These are phyloP conservation scores for Podaxis sp. DNA, from an alignment of 768 basidiomycete species.

Conservation along the genomic window DNA sequence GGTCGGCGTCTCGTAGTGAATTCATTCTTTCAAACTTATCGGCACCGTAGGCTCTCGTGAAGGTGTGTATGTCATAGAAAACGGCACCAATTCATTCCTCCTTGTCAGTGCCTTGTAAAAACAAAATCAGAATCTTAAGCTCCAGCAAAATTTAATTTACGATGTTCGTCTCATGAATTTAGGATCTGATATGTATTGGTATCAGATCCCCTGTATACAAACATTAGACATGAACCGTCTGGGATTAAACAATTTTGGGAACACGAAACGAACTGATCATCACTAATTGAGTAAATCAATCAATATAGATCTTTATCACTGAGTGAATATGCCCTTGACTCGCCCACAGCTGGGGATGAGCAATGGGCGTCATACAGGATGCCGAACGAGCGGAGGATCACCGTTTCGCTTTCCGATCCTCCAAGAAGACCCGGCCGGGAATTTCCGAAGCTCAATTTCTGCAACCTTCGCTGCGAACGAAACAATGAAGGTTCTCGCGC, in stretches of 20 bases:
- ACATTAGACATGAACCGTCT: background rate
- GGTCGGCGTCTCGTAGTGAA: background rate
- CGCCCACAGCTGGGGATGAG: no score
- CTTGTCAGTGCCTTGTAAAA: no score
- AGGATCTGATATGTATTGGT: background rate
- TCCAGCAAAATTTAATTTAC: background rate
- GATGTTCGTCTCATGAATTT: background rate
- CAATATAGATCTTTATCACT: background rate
- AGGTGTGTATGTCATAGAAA: no score
- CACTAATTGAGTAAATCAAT: background rate
- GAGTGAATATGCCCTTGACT: background rate
- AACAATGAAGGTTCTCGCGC: background rate
- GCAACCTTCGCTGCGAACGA: no score
- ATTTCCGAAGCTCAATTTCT: background rate
- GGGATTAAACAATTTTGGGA: background rate
- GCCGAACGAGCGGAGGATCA: background rate
- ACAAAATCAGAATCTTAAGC: background rate
- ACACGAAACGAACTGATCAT: background rate
- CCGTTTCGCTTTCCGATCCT: background rate
- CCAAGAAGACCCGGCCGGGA: background rate
- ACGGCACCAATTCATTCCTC: no score
- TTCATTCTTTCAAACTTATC: background rate
- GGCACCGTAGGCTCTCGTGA: background rate
- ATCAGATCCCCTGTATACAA: background rate
- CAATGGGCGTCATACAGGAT: background rate